These are phyloP conservation scores for Artomyces pyxidatus DNA, from an alignment of 768 basidiomycete species.

Conservation along the genomic window DNA sequence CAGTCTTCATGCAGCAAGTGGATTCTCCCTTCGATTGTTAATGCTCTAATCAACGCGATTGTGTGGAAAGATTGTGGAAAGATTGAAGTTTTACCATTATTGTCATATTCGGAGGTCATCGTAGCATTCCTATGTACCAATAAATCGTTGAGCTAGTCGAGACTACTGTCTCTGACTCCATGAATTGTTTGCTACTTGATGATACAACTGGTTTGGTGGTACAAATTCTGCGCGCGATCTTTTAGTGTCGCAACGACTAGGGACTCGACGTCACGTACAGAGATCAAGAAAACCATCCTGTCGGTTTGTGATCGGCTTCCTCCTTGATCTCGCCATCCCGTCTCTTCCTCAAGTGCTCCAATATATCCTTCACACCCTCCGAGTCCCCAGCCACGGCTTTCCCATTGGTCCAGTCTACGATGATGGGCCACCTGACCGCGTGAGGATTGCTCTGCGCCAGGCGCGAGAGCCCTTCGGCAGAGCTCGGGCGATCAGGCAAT, in stretches of 20 bases:
- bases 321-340: conserved; percentile 55
- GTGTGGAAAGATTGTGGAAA: no score
- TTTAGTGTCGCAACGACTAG: no score
- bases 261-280: no score
- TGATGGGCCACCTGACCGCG: conserved; percentile 70
- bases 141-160: no score
- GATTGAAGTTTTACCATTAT: no score
- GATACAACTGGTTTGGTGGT: no score
- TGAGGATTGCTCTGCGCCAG: conserved; percentile 49
- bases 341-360: conserved; percentile 56
- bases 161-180: no score
- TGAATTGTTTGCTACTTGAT: no score
- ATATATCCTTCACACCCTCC: conserved; percentile 57
- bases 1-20: not conserved
- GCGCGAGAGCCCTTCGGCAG: conserved; percentile 35
- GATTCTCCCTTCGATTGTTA: not conserved
- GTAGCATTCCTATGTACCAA: no score
- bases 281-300: conserved; percentile 45
- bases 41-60: no score
- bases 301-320: conserved; percentile 38
- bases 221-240: no score
- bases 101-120: no score
- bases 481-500: conserved; percentile 31
- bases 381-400: conserved; percentile 57
- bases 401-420: conserved; percentile 70